A percentile compares a stretch with the other conserved stretches of the same genome.
These are phyloP conservation scores for Alternaria ethzedia DNA, from an alignment of 2,329 filamentous ascomycete genomes.

Conservation along the genomic window DNA sequence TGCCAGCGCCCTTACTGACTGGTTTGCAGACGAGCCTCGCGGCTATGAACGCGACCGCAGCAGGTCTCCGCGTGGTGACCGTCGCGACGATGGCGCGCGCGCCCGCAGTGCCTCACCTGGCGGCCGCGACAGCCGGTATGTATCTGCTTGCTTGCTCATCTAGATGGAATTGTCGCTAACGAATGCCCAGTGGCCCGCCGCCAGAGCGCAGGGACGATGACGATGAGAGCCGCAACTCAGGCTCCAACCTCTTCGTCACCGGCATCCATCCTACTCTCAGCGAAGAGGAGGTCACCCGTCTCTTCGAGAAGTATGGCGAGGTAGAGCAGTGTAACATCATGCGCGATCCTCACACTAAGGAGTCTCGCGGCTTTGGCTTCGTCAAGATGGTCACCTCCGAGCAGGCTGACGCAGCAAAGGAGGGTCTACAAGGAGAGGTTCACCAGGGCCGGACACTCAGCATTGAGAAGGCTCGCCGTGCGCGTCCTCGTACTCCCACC, in stretches of 20 bases:
- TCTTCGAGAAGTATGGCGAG: slow-evolving; percentile 98
- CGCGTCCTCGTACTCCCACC: slow-evolving; percentile 91
- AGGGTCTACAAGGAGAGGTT: slow-evolving; percentile 91
- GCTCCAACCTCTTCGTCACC: slow-evolving; percentile 98
- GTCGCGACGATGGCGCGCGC: slow-evolving; percentile 61
- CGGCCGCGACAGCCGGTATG: slow-evolving; percentile 57
- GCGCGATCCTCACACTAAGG: slow-evolving; percentile 97
- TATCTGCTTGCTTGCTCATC: slow-evolving; percentile 1
- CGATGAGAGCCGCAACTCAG: slow-evolving; percentile 85
- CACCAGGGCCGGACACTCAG: slow-evolving; percentile 95
- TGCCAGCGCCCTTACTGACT: slow-evolving; percentile 24
- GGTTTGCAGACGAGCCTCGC: slow-evolving; percentile 61
- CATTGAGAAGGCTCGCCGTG: slow-evolving; percentile 98
- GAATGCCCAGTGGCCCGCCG: slow-evolving; percentile 52
- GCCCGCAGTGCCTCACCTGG: slow-evolving; percentile 70
- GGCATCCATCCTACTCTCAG: slow-evolving; percentile 93
- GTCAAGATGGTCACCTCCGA: slow-evolving; percentile 98
- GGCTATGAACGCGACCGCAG: slow-evolving; percentile 70
- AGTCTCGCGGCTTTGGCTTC: slow-evolving; percentile 98
- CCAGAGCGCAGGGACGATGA: slow-evolving; percentile 67
- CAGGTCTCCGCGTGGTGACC: slow-evolving; percentile 66
- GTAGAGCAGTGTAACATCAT: slow-evolving; percentile 99
- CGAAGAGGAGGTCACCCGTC: slow-evolving; percentile 87
- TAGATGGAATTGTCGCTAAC: slow-evolving; percentile 24
- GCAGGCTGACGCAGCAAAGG: slow-evolving; percentile 95